Conservation (phyloP, 371 early-diverging fungal genomes). For the Phascolomyces articulosus region DNA sequence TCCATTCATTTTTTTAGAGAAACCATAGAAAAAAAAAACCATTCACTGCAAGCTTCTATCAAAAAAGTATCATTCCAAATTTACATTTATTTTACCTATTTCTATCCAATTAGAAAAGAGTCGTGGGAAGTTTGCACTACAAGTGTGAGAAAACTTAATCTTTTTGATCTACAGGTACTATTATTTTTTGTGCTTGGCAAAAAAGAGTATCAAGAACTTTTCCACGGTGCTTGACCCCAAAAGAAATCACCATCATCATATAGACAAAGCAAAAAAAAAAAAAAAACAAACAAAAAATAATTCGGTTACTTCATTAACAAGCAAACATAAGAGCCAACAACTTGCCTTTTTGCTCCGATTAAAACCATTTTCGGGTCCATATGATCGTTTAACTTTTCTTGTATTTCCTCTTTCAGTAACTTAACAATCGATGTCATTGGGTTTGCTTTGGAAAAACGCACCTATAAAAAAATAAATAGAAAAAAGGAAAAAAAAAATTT, state of each 20-base stretch:
- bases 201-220: too few species aligned
- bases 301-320: too few species aligned
- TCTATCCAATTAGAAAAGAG: neutral
- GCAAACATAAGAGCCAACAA: too few species aligned
- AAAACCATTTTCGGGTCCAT: neutral
- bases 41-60: neutral
- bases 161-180: neutral
- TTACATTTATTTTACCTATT: neutral
- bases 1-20: too few species aligned
- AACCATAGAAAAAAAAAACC: neutral
- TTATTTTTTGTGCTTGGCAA: neutral
- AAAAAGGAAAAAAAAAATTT: slow-evolving; percentile 9
- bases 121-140: slow-evolving; percentile 8
- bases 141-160: slow-evolving; percentile 8
- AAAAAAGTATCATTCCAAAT: neutral
- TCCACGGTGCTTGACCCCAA: too few species aligned
- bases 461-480: neutral
- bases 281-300: too few species aligned
- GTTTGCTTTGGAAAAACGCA: neutral
- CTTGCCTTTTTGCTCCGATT: slow-evolving; percentile 1
- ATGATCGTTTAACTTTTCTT: neutral
- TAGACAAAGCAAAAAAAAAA: too few species aligned
- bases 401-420: slow-evolving; percentile 1
- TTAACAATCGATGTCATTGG: neutral
- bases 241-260: too few species aligned